Conservation (phyloP, 805 yeast species). For the Torulaspora indica region DNA sequence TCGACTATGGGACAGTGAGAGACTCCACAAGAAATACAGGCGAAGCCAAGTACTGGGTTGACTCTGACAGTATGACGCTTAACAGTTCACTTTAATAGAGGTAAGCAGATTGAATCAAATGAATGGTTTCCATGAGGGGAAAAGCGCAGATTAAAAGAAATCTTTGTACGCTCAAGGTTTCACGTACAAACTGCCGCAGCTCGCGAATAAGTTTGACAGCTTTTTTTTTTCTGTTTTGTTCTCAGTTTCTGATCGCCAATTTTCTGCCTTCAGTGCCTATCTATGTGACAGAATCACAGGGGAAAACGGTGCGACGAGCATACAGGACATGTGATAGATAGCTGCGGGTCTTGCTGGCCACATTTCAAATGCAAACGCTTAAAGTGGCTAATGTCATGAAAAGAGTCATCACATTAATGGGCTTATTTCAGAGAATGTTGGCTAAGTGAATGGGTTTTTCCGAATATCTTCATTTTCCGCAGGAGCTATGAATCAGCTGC, state of each 20-base stretch:
- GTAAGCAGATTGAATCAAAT: neutral
- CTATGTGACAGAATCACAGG: neutral
- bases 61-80: neutral
- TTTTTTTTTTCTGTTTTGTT: neutral
- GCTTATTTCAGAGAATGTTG: neutral
- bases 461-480: neutral
- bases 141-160: constrained; percentile 1
- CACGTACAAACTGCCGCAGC: neutral
- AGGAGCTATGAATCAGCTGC: too few species aligned
- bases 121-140: constrained; percentile 1
- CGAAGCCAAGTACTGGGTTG: neutral
- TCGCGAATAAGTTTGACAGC: constrained; percentile 1
- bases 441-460: neutral
- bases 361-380: too few species aligned
- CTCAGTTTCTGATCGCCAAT: neutral
- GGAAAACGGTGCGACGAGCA: neutral
- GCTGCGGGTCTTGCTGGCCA: too few species aligned
- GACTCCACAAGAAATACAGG: neutral
- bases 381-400: neutral
- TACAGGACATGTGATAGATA: neutral
- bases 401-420: neutral
- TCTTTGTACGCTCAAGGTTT: neutral
- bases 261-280: neutral
- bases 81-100: constrained; percentile 2
- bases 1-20: neutral